Percentiles rank a stretch among this genome's conserved stretches.
Conservation (phyloP, 2,329 filamentous ascomycete genomes). For the Verticillium isaacii region DNA sequence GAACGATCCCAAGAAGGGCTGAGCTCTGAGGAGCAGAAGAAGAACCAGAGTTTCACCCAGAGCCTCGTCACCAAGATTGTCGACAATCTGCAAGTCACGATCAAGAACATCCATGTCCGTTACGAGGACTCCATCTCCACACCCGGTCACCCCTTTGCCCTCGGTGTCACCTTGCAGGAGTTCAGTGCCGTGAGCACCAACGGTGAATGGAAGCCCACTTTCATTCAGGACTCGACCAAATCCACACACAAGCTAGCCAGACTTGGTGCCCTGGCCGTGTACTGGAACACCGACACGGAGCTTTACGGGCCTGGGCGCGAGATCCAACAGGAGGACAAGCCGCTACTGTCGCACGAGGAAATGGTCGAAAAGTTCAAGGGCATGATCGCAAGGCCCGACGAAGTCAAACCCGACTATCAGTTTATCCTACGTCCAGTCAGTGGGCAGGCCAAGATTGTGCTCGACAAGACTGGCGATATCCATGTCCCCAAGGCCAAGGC, state of each 20-base stretch:
- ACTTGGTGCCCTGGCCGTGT: slow-evolving; percentile 83
- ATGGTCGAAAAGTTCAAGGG: slow-evolving; percentile 72
- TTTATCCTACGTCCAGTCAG: slow-evolving; percentile 96
- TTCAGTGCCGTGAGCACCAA: slow-evolving; percentile 97
- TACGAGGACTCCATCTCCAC: slow-evolving; percentile 98
- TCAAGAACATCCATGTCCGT: slow-evolving; percentile 97
- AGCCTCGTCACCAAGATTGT: slow-evolving; percentile 95
- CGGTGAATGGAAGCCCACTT: slow-evolving; percentile 89
- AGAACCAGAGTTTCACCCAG: slow-evolving; percentile 95
- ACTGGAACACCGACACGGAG: slow-evolving; percentile 94
- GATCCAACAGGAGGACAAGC: slow-evolving; percentile 51
- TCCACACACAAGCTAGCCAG: slow-evolving; percentile 93
- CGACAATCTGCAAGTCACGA: slow-evolving; percentile 94
- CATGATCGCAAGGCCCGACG: slow-evolving; percentile 72
- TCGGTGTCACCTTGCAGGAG: slow-evolving; percentile 88
- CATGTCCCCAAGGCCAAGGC: slow-evolving; percentile 85
- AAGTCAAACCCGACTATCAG: slow-evolving; percentile 61
- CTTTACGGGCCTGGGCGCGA: slow-evolving; percentile 81
- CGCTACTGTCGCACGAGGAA: slow-evolving; percentile 66
- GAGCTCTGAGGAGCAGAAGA: slow-evolving; percentile 91
- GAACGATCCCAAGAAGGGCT: slow-evolving; percentile 89
- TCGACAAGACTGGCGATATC: slow-evolving; percentile 84
- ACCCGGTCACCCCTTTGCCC: slow-evolving; percentile 89
- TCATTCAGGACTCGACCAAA: slow-evolving; percentile 79
- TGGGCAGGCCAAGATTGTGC: slow-evolving; percentile 87